Conservation (phyloP, 495 filamentous ascomycete species). For the Chlorociboria aeruginascens region DNA sequence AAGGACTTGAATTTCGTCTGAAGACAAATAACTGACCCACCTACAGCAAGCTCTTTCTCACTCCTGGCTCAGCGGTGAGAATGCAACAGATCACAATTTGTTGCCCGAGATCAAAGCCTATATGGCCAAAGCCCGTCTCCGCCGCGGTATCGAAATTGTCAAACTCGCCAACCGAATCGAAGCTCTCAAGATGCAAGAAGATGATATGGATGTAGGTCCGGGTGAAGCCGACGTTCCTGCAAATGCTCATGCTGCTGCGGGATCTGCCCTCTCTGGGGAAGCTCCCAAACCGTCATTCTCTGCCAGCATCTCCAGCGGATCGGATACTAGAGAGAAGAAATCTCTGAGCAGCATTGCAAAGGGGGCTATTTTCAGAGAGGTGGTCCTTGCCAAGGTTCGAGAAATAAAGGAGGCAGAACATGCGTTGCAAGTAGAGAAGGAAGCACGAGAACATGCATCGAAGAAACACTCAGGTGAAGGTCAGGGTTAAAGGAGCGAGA, state of each 20-base stretch:
- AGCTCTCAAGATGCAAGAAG: slow-evolving; percentile 89
- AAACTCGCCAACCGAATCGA: slow-evolving; percentile 97
- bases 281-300: slow-evolving; percentile 16
- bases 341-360: slow-evolving; percentile 67
- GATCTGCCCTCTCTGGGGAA: slow-evolving; percentile 22
- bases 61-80: slow-evolving; percentile 81
- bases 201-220: slow-evolving; percentile 66
- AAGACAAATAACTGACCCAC: not conserved
- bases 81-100: slow-evolving; percentile 88
- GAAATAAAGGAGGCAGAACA: slow-evolving; percentile 86
- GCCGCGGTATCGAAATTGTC: slow-evolving; percentile 91
- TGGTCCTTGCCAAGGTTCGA: slow-evolving; percentile 91
- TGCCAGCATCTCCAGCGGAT: slow-evolving; percentile 13
- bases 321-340: slow-evolving; percentile 40
- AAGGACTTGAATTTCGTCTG: not conserved
- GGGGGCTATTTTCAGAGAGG: slow-evolving; percentile 89
- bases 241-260: slow-evolving; percentile 35
- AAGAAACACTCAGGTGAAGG: slow-evolving; percentile 19
- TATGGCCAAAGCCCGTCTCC: slow-evolving; percentile 79
- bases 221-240: slow-evolving; percentile 49
- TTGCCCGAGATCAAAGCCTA: slow-evolving; percentile 94
- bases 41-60: slow-evolving; percentile 66
- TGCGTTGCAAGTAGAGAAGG: slow-evolving; percentile 51
- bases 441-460: slow-evolving; percentile 30
- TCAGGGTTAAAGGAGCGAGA: too few relatives aligned